Base-by-base conservation (phyloP, 2,329 filamentous ascomycete genomes). In the Aureobasidium sp. region DNA sequence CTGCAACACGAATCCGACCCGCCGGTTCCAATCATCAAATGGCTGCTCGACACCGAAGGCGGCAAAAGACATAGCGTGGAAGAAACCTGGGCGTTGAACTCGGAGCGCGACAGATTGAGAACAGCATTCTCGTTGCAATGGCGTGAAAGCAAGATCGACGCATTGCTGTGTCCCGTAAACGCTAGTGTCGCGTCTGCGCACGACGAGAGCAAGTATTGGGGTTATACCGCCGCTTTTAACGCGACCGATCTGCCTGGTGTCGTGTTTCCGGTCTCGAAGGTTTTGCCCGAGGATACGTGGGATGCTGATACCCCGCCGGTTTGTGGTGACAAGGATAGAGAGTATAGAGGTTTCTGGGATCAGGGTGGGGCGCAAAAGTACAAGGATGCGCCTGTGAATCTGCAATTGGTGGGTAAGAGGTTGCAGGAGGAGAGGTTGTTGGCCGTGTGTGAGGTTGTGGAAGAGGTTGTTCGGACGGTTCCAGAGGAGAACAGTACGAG, bases 191-290 rank as follows among this genome's bases (percentile, higher is more conserved):
- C 79, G n/a, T 78, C 74, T 3, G 67, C 77, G 55, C 73, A 80
- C 57, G 65, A 79, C 58, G 67, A 72, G 56, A 61, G 84, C 63
- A 72, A 66, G 35, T 80, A 79, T 58, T 87, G 82, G 82, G 76
- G 76, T 53, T 85, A 84, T 61, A 84, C 81, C 1, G 77, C 73
- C 17, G 74, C 71, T 1, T 83, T 81, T 59, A 80, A 83, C 12
- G 60, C 84, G 50, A 64, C 85, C 14, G 82, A 86, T 62, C 81
- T 80, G 59, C 77, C 81, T 0, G 76, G 80, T 2, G 81, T 77
- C 16, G 62, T 70, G 0, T 58, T 84, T 0, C 81, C 81, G 0
- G 74, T 84, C 0, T 67, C 80, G 2, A 62, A 63, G 1, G 72
- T 83, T 45, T 62, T 55, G 0, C 67, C 73, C 56, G 62, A 74